phyloP scores from a whole-genome alignment of 805 yeast species.

The Yarrowia bubula region DNA sequence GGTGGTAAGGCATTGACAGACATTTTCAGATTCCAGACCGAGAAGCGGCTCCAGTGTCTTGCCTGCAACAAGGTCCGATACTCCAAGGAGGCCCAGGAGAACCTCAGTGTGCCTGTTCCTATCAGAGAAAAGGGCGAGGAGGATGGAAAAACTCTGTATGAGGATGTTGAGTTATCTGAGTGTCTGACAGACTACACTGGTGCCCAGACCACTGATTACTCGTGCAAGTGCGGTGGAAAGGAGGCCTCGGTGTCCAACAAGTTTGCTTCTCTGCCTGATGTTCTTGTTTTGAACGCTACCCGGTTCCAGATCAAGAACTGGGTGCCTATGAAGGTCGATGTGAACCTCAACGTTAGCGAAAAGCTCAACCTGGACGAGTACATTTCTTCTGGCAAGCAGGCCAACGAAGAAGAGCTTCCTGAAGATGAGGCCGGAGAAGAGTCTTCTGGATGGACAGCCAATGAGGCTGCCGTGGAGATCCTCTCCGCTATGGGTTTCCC shows the following conservation, averaged over 20 bases:
- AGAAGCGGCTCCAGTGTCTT: constrained; percentile 59
- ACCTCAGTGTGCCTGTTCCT: constrained; percentile 60
- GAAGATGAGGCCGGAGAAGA: constrained; percentile 35
- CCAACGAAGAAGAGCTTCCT: constrained; percentile 45
- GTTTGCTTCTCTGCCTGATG: constrained; percentile 66
- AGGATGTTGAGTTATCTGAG: constrained; percentile 49
- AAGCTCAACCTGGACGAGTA: constrained; percentile 45
- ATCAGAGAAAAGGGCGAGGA: constrained; percentile 36
- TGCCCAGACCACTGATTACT: constrained; percentile 60
- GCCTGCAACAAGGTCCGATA: constrained; percentile 62
- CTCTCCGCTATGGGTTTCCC: constrained; percentile 88
- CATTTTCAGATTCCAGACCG: constrained; percentile 61
- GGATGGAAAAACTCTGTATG: constrained; percentile 49
- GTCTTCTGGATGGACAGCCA: constrained; percentile 42
- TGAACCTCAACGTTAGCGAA: constrained; percentile 59
- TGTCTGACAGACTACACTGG: constrained; percentile 48
- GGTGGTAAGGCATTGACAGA: constrained; percentile 47
- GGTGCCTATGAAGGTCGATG: constrained; percentile 81
- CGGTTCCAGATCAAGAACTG: constrained; percentile 83
- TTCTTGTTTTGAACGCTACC: constrained; percentile 67
- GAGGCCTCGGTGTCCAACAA: constrained; percentile 47
- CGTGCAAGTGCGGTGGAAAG: constrained; percentile 54
- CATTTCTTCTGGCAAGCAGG: constrained; percentile 45
- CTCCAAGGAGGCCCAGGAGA: constrained; percentile 56
- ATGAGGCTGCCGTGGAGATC: constrained; percentile 50